Base-by-base conservation (phyloP, 495 filamentous ascomycete species). In the Recurvomyces mirabilis region DNA sequence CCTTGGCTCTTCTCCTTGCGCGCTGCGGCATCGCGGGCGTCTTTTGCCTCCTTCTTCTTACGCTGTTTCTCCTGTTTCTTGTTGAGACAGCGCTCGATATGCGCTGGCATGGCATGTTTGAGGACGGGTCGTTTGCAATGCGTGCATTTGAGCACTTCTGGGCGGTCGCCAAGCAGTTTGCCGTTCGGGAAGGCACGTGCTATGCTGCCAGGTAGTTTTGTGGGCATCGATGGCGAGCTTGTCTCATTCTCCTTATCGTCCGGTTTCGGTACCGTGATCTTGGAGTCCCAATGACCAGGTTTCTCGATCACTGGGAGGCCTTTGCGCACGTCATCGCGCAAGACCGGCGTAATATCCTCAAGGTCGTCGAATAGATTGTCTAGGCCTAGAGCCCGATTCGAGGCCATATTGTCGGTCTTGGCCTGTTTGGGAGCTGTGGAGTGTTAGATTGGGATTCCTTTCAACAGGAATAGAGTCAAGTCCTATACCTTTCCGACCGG, bases 151-250 rank as follows among this genome's bases (percentile, higher is more conserved):
- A 65, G 59, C 1, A 41, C 55, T 20, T 63, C 59, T 6, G 58
- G 45, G 14, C 59, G 52, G 45, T 66, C 65, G 24, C 58, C 57
- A 31, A 65, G 74, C 0, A 86, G 85, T 29, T 78, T 74, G 34
- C 81, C 79, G 29, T 75, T 84, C 10, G 79, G 65, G 60, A 94
- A 91, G 1, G 77, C 78, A 13, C 79, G 70, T 43, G 78, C 72
- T 13, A 77, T 71, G 43, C 69, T 73, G 31, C 80, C 73, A 51
- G 87, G 79, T 30, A 89, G 69, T 30, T 77, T 78, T 11, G 84
- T 61, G 1, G 72, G 69, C 0, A 74, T 71, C 71, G 57, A 44
- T 65, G 47, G 38, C 43, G 68, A 26, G 65, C 62, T 21, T 67
- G 64, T 22, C 53, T 40, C 17, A 37, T 46, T 29, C 22, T 22